These are phyloP conservation scores for Sanguinoderma infundibulare DNA, from an alignment of 1,284 basidiomycete species.

Conservation along the genomic window DNA sequence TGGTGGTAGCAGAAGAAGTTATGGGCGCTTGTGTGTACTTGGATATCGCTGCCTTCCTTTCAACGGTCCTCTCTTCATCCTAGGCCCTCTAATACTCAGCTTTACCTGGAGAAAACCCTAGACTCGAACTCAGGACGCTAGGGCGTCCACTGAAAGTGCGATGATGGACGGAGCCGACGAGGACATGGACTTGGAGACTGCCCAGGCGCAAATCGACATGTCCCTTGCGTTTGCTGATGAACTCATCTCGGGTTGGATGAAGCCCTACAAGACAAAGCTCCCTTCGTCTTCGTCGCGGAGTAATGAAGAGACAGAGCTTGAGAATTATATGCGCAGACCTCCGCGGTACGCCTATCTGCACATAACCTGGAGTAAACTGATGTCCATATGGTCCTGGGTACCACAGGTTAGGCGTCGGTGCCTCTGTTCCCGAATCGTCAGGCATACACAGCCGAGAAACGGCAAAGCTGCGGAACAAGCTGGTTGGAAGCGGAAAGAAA, in stretches of 20 bases:
- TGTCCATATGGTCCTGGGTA: neutral
- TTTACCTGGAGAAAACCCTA: too few relatives aligned
- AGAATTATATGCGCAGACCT: constrained; percentile 68
- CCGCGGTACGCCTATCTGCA: constrained; percentile 53
- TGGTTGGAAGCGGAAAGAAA: constrained; percentile 56
- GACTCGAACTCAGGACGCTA: neutral
- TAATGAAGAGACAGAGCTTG: constrained; percentile 59
- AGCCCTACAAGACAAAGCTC: constrained; percentile 44
- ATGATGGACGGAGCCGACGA: constrained; percentile 38
- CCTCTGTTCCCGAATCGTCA: constrained; percentile 53
- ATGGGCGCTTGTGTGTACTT: neutral
- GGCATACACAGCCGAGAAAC: constrained; percentile 47
- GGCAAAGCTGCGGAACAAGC: constrained; percentile 59
- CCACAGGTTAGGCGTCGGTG: constrained; percentile 71
- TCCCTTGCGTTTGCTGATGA: constrained; percentile 76
- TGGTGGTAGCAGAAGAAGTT: neutral
- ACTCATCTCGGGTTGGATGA: constrained; percentile 76
- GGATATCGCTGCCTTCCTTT: neutral
- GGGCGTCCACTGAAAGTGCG: neutral
- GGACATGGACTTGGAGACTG: constrained; percentile 61
- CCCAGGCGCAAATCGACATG: constrained; percentile 78
- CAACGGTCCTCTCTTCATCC: neutral
- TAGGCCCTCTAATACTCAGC: neutral
- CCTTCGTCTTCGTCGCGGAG: constrained; percentile 24
- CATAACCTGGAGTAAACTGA: neutral